Evolutionary conservation across 2,329 filamentous ascomycete species (phyloP).

Genomic region (Ophiosphaerella herpotricha): DNA sequence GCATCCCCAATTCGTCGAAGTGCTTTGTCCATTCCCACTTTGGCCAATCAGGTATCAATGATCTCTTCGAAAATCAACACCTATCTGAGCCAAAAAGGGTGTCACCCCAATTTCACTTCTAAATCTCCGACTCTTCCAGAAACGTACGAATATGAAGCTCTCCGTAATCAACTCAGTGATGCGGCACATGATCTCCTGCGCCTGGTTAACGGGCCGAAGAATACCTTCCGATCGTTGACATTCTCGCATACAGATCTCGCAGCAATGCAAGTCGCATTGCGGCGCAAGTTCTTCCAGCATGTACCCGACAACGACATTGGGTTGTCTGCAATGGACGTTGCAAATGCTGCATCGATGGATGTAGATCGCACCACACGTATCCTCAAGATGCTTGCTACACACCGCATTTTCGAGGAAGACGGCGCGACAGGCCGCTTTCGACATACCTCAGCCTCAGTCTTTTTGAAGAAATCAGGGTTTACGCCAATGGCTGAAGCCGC

Average conservation of each 20-base stretch:
- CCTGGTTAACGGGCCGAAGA: constrained; percentile 11
- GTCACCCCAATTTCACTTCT: constrained; percentile 6
- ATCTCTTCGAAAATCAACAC: neutral
- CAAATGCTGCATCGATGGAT: constrained; percentile 23
- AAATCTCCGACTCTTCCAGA: constrained; percentile 1
- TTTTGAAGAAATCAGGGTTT: neutral
- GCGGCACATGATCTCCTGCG: constrained; percentile 9
- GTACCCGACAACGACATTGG: constrained; percentile 6
- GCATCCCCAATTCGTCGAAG: neutral
- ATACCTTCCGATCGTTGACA: constrained; percentile 1
- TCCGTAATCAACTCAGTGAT: constrained; percentile 11
- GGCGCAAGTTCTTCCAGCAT: constrained; percentile 8
- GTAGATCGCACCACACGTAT: constrained; percentile 20
- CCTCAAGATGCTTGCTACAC: constrained; percentile 26
- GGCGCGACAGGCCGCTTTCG: constrained; percentile 3
- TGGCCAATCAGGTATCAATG: neutral
- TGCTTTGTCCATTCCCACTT: neutral
- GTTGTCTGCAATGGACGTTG: constrained; percentile 7
- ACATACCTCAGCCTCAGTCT: constrained; percentile 2
- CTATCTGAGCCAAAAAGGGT: neutral
- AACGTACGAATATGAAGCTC: constrained; percentile 6
- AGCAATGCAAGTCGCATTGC: constrained; percentile 12
- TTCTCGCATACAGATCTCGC: constrained; percentile 10
- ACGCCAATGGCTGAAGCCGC: constrained; percentile 2
- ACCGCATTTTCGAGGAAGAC: constrained; percentile 27